A percentile compares a stretch with the other conserved stretches of the same genome.
These are phyloP conservation scores for Diplotaxis tenuifolia DNA, from an alignment of 345 rosid species.

Conservation along the genomic window DNA sequence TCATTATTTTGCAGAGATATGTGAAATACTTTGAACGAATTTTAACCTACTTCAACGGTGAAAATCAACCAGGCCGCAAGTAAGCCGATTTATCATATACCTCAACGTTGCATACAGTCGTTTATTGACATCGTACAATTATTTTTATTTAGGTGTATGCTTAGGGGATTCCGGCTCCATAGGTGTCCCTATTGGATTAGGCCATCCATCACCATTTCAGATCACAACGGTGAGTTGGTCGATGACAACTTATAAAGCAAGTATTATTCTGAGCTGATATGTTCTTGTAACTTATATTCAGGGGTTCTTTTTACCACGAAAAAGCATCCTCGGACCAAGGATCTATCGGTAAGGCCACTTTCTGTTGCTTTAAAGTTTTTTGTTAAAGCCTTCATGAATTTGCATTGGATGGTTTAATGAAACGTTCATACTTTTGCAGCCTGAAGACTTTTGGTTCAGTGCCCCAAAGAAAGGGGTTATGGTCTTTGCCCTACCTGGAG, in stretches of 20 bases:
- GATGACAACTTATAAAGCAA: constrained; percentile 10
- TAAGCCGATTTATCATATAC: constrained; percentile 26
- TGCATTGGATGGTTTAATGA: not conserved
- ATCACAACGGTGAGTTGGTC: constrained; percentile 57
- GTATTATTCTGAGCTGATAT: constrained; percentile 7
- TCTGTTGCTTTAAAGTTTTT: not conserved
- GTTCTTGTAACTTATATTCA: constrained; percentile 23
- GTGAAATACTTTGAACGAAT: constrained; percentile 76
- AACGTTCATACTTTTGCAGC: constrained; percentile 40
- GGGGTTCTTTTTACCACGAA: constrained; percentile 81
- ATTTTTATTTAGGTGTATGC: constrained; percentile 63
- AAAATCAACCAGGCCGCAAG: constrained; percentile 78
- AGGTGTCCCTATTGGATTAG: constrained; percentile 86
- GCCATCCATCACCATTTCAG: constrained; percentile 71
- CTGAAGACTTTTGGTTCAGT: constrained; percentile 86
- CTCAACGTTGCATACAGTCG: not conserved
- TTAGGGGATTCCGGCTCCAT: constrained; percentile 84
- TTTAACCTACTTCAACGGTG: constrained; percentile 73
- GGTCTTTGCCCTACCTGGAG: constrained; percentile 90
- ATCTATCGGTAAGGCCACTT: constrained; percentile 54
- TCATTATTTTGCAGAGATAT: constrained; percentile 53
- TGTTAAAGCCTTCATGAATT: constrained; percentile 2
- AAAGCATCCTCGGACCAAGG: constrained; percentile 76
- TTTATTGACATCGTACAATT: constrained; percentile 5
- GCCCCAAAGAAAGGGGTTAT: constrained; percentile 88